Base-by-base conservation (phyloP, 176 grass and related monocot genomes). In the Thalia dealbata region DNA sequence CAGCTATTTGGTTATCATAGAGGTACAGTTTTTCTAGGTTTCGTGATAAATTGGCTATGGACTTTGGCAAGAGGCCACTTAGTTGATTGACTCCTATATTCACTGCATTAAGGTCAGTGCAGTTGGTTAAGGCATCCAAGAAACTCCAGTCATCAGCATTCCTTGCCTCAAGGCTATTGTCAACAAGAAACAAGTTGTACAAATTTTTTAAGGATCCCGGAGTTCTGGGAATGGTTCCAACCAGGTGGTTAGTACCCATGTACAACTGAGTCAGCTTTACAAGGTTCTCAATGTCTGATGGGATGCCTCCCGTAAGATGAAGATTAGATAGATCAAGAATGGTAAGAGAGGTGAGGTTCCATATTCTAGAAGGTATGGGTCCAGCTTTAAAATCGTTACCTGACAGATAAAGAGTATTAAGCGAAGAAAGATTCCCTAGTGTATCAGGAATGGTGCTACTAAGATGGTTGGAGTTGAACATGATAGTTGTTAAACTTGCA, bases 301-400 rank as follows among this genome's bases (percentile, higher is more conserved):
- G 81, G 56, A 93, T 78, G 14, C 7, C 9, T n/a, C 75, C 61
- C 0, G 12, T 15, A 19, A 77, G 60, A 13, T 35, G 67, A 61
- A 30, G 52, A 26, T 14, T 13, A 10, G 1, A 8, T 4, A 48
- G 45, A 10, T 13, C 45, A 48, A 48, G 45, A 2, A 3, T 0
- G 0, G 0, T 7, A 10, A 79, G 6, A 13, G 45, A 8, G 45
- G 45, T 4, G 11, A 48, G 45, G 45, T 48, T 48, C 0, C 45
- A 2, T 48, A 48, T 48, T 30, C 52, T n/a, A n/a, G n/a, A n/a
- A n/a, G n/a, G n/a, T n/a, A n/a, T n/a, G n/a, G n/a, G n/a, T n/a
- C n/a, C n/a, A n/a, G n/a, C n/a, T n/a, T n/a, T n/a, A n/a, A n/a
- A n/a, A n/a, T n/a, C n/a, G n/a, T n/a, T n/a, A n/a, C n/a, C n/a